Conservation (phyloP, 2,329 filamentous ascomycete species). For the Xylaria polymorpha region DNA sequence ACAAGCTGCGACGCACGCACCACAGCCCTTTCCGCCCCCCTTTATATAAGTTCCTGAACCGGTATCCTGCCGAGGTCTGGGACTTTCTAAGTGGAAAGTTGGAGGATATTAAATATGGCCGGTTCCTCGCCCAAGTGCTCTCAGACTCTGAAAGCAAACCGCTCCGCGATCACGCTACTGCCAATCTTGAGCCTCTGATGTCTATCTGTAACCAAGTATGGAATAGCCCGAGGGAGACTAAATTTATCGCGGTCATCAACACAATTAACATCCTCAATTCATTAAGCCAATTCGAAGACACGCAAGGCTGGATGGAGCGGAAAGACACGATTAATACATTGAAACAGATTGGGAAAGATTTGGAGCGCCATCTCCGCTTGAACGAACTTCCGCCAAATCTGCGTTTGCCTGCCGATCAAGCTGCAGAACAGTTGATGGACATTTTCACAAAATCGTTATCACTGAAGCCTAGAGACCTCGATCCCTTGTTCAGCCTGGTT, state of each 20-base stretch:
- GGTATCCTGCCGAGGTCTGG: constrained; percentile 91
- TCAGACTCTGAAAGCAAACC: constrained; percentile 78
- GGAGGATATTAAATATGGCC: constrained; percentile 86
- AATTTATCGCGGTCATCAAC: constrained; percentile 79
- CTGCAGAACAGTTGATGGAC: constrained; percentile 85
- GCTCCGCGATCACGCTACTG: constrained; percentile 78
- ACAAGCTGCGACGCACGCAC: constrained; percentile 84
- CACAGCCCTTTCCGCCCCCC: constrained; percentile 92
- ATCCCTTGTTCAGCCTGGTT: constrained; percentile 85
- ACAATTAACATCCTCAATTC: constrained; percentile 87
- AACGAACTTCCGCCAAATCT: constrained; percentile 78
- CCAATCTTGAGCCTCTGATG: constrained; percentile 78
- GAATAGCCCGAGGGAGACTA: constrained; percentile 75
- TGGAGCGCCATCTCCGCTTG: constrained; percentile 78
- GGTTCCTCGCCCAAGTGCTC: constrained; percentile 90
- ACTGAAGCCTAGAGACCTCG: constrained; percentile 78
- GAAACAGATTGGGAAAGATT: constrained; percentile 76
- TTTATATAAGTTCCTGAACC: constrained; percentile 91
- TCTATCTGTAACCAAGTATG: constrained; percentile 72
- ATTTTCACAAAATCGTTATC: constrained; percentile 85
- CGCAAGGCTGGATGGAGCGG: constrained; percentile 77
- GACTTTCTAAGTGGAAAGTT: constrained; percentile 80
- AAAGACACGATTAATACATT: constrained; percentile 71
- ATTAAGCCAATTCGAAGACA: constrained; percentile 73
- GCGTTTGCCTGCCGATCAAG: constrained; percentile 87